These are phyloP conservation scores for Penicillium sumatraense DNA, from an alignment of 2,329 filamentous ascomycete species.

Conservation along the genomic window DNA sequence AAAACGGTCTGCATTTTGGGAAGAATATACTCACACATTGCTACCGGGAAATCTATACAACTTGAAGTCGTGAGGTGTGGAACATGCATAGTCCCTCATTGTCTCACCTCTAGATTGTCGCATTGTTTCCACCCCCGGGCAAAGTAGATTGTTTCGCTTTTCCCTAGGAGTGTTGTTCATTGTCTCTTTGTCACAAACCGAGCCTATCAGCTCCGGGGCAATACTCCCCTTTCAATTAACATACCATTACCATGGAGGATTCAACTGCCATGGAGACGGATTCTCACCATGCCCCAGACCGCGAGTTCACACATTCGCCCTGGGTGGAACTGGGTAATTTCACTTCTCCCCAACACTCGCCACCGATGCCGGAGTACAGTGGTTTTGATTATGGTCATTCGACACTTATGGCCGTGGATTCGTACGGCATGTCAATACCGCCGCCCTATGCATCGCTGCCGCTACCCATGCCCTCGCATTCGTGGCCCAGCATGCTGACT, in stretches of 20 bases:
- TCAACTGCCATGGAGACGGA: conserved; percentile 50
- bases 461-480: conserved; percentile 70
- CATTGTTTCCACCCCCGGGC: conserved; percentile 22
- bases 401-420: conserved; percentile 65
- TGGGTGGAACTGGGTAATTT: conserved; percentile 54
- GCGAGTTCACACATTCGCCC: conserved; percentile 49
- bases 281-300: conserved; percentile 47
- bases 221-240: neutral
- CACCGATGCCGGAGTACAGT: conserved; percentile 71
- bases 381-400: conserved; percentile 67
- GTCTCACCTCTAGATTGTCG: conserved; percentile 46
- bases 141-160: conserved; percentile 29
- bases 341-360: conserved; percentile 66
- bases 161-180: conserved; percentile 1
- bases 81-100: conserved; percentile 57
- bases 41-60: conserved; percentile 37
- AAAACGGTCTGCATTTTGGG: neutral
- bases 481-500: conserved; percentile 82
- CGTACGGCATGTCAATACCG: conserved; percentile 60
- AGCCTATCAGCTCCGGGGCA: conserved; percentile 6
- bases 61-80: conserved; percentile 46
- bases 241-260: conserved; percentile 48
- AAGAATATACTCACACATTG: neutral
- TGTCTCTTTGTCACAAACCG: conserved; percentile 4
- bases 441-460: conserved; percentile 65